These are phyloP conservation scores for Alnus glutinosa DNA, from an alignment of 306 rosid genomes.

Conservation along the genomic window DNA sequence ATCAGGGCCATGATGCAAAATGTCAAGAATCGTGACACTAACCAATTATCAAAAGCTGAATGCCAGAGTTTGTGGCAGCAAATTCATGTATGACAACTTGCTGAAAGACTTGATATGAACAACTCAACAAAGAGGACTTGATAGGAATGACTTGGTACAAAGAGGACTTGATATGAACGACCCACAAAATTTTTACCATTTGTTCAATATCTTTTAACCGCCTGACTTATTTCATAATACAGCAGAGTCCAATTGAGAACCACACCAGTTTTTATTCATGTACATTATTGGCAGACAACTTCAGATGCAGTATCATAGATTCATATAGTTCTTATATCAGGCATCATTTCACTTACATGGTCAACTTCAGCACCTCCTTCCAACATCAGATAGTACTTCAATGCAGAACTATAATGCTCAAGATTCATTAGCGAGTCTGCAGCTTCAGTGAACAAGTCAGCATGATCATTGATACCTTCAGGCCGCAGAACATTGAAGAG, in stretches of 20 bases:
- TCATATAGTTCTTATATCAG: conserved; percentile 3
- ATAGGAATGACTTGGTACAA: too few species aligned
- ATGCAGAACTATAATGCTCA: conserved; percentile 62
- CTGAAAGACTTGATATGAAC: conserved; percentile 3
- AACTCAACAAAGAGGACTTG: conserved; percentile 13
- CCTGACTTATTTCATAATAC: not conserved
- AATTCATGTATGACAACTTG: not conserved
- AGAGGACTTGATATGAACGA: not conserved
- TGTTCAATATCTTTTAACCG: not conserved
- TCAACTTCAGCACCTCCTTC: conserved; percentile 47
- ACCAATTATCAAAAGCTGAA: conserved; percentile 2
- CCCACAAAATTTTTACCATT: not conserved
- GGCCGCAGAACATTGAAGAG: conserved; percentile 55
- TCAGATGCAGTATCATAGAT: conserved; percentile 13
- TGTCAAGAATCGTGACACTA: not conserved
- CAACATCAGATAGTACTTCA: conserved; percentile 69
- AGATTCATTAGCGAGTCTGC: conserved; percentile 66
- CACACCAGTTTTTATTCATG: not conserved
- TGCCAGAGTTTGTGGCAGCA: not conserved
- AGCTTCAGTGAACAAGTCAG: conserved; percentile 54
- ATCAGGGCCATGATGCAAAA: not conserved
- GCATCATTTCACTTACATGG: conserved; percentile 48
- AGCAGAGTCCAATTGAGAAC: not conserved
- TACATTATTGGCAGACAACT: conserved; percentile 17
- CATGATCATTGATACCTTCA: conserved; percentile 45